phyloP scores from a whole-genome alignment of 345 rosid genomes.

The Populus simonii region DNA sequence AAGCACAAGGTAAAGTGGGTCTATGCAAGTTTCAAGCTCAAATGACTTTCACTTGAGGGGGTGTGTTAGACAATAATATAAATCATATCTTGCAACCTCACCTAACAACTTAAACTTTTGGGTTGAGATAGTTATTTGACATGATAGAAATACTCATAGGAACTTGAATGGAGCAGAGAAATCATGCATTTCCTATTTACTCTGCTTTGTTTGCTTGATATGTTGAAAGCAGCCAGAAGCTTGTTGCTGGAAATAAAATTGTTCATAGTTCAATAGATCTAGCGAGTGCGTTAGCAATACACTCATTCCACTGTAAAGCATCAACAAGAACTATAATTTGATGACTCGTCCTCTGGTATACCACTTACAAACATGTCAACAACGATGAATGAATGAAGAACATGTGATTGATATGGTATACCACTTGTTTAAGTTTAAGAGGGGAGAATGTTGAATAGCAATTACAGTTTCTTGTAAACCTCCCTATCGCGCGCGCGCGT shows the following conservation, averaged over 20 bases:
- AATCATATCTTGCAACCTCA: too few relatives aligned
- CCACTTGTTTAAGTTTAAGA: too few relatives aligned
- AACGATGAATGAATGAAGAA: neutral
- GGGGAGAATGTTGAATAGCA: too few relatives aligned
- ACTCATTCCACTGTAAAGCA: neutral
- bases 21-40: too few relatives aligned
- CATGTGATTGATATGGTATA: neutral
- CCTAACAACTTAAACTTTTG: rapidly evolving
- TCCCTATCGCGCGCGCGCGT: too few relatives aligned
- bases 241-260: too few relatives aligned
- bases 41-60: too few relatives aligned
- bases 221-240: neutral
- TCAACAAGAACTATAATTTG: neutral
- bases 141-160: too few relatives aligned
- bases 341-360: neutral
- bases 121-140: too few relatives aligned
- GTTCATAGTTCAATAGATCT: neutral
- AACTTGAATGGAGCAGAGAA: neutral
- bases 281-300: neutral
- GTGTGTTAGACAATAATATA: too few relatives aligned
- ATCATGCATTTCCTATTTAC: neutral
- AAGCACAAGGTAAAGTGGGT: too few relatives aligned
- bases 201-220: neutral
- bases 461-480: too few relatives aligned
- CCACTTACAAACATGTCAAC: neutral